Base-by-base conservation (phyloP, 257 asterid genomes). In the Gardenia jasminoides region DNA sequence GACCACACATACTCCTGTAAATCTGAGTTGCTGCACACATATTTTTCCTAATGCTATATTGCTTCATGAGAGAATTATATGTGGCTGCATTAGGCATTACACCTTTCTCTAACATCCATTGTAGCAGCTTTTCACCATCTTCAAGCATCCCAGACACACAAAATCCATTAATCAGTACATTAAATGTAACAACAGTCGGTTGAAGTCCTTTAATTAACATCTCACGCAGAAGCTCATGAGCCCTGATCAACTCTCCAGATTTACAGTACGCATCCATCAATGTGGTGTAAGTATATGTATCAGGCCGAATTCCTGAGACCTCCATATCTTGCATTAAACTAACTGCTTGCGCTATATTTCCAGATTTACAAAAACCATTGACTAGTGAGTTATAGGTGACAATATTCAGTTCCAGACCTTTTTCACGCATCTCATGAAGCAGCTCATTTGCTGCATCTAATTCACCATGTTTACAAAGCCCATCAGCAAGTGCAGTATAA, bases 241-340 rank as follows among this genome's bases (percentile, higher is more conserved):
- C 98, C 87, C 78, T 80, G 67, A 22, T 82, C 85, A 93, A 83
- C 87, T 96, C 84, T 75, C 97, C 94, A 31, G 88, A 89, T 88
- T 93, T 96, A 86, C 96, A 90, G 79, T 93, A 91, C 67, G 97
- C 90, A 85, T 95, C 99, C 96, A 95, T 93, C 67, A 95, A 76
- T 30, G 92, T 92, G 75, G 99, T 95, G 83, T 92, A 93, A 71
- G 98, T 88, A 79, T 80, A 93, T 77, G 80, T 87, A 80, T 95
- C 99, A 71, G 98, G 97, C 68, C 20, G 43, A 69, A 92, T 83
- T 65, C 94, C 93, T 67, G 91, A 88, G 48, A 83, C 84, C 82
- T 91, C 96, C 97, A 95, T 91, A 76, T 91, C 97, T 72, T 91
- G 81, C 92, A 89, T 87, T 80, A 93, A 77, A 76, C 80, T 91